Evolutionary conservation across 2,329 filamentous ascomycete species (phyloP).

Genomic region (Tolypocladium ovalisporum): DNA sequence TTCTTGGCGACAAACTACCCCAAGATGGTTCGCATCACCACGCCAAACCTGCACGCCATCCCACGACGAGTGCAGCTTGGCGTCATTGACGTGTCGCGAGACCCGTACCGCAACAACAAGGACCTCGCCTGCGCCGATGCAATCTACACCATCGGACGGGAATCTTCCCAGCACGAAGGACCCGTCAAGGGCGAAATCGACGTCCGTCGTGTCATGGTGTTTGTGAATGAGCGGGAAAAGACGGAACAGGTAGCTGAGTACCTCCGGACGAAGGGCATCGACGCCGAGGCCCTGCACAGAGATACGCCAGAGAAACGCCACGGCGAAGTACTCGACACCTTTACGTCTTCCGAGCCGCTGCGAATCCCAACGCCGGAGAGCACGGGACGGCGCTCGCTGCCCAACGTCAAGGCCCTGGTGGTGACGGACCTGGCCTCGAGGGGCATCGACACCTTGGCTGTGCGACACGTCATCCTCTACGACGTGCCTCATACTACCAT

Average conservation of each 20-base stretch:
- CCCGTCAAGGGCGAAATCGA: slow-evolving; percentile 45
- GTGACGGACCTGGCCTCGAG: slow-evolving; percentile 87
- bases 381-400: slow-evolving; percentile 39
- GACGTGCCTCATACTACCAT: slow-evolving; percentile 97
- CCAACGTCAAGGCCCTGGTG: slow-evolving; percentile 82
- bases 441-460: slow-evolving; percentile 87
- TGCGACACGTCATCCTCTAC: slow-evolving; percentile 85
- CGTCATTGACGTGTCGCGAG: slow-evolving; percentile 80
- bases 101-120: slow-evolving; percentile 92
- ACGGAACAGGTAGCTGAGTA: slow-evolving; percentile 72
- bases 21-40: slow-evolving; percentile 74
- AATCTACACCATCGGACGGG: slow-evolving; percentile 86
- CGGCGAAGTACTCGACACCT: slow-evolving; percentile 64
- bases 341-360: slow-evolving; percentile 45
- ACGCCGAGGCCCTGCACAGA: slow-evolving; percentile 73
- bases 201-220: slow-evolving; percentile 81
- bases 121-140: slow-evolving; percentile 87
- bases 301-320: slow-evolving; percentile 73
- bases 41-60: slow-evolving; percentile 91
- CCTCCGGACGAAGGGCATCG: slow-evolving; percentile 74
- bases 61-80: slow-evolving; percentile 88
- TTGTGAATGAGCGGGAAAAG: slow-evolving; percentile 92
- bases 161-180: slow-evolving; percentile 49
- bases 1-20: slow-evolving; percentile 77
- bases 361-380: slow-evolving; percentile 17